Evolutionary conservation across 2,329 filamentous ascomycete species (phyloP), one percentile per base, ranked within the genome.

Genomic region (Fusarium secorum): DNA sequence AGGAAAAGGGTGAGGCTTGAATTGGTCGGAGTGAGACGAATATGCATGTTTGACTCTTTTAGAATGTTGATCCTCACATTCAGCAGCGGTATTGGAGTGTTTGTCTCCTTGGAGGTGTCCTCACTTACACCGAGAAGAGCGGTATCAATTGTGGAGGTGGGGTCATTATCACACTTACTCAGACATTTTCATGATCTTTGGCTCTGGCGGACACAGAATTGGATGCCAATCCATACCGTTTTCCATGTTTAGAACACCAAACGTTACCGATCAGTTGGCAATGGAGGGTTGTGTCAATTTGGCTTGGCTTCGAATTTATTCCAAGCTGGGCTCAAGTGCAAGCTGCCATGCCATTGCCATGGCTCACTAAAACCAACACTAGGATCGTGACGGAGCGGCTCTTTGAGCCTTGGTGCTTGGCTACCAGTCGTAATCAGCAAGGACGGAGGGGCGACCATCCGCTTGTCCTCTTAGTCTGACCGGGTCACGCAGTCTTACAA

Each of bases 301-400:
- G 35, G 11, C 26, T 46, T 52, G 35, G 52, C 53, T 57, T 66
- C 20, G 39, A 39, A 41, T 44, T 39, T 60, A 18, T 59, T 49
- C 38, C 38, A 36, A 48, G 30, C 42, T n/a, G 41, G 53, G 39
- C 24, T 45, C 22, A 44, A 35, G 38, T 36, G 30, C 32, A 44
- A 55, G 32, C 57, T 60, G 57, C 32, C 57, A 56, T 55, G 32
- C 48, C 41, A 54, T 49, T 46, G 26, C 24, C 32, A 42, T 51
- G 48, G 41, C 35, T 44, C 49, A 57, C 49, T 41, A 56, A 60
- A 73, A 64, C 63, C 54, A 74, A 69, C 72, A 75, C 74, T 76
- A 76, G 74, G 68, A 76, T 76, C 71, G 74, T 69, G 72, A 76
- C 65, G 60, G 74, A 76, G 72, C 71, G 66, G 72, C 74, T 76